Base-by-base conservation (phyloP, 768 basidiomycete genomes). In the Lentinula boryana region DNA sequence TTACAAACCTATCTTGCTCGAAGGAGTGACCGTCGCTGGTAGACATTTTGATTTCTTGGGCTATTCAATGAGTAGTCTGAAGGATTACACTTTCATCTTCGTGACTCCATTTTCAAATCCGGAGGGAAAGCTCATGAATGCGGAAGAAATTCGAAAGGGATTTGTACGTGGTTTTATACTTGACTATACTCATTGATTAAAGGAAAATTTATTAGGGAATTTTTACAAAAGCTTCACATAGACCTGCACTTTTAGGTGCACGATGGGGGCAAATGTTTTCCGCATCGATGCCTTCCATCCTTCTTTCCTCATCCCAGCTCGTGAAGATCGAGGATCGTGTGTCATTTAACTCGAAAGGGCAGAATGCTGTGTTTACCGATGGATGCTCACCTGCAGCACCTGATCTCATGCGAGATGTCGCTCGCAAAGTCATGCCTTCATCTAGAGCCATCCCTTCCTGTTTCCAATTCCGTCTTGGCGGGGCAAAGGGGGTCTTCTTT, bases 31-130 rank as follows among this genome's bases (percentile, higher is more conserved):
- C 3, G 68, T 83, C 10, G 82, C 75, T 2, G 82, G 82, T 7
- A 72, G 81, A 33, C 61, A 63, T 0, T 83, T 75, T 63, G 62
- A 79, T 2, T 76, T 83, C 65, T 65, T 84, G 27, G 83, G 78
- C 4, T 83, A 83, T 60, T 82, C 81, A 2, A 80, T 79, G 75
- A 81, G 79, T 54, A 82, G 82, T 3, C 68, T 83, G 57, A 76
- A 75, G 62, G 74, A 80, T 46, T 79, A 83, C 56, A 77, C 78
- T 0, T 71, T 82, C 52, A 77, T 75, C 69, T 84, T 84, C 60
- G 78, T 82, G 23, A 71, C 74, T 7, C 74, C 76, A 0, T 84
- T 84, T 58, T 10, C 5, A 12, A 23, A 9, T 27, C 27, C 27
- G 15, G 9, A 56, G 12, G 55, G 55, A 16, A 40, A 40, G 15